Percentiles rank a stretch among this genome's conserved stretches.
Evolutionary conservation across 179 eudicot species (phyloP).

Genomic region (Pouteria campechiana): DNA sequence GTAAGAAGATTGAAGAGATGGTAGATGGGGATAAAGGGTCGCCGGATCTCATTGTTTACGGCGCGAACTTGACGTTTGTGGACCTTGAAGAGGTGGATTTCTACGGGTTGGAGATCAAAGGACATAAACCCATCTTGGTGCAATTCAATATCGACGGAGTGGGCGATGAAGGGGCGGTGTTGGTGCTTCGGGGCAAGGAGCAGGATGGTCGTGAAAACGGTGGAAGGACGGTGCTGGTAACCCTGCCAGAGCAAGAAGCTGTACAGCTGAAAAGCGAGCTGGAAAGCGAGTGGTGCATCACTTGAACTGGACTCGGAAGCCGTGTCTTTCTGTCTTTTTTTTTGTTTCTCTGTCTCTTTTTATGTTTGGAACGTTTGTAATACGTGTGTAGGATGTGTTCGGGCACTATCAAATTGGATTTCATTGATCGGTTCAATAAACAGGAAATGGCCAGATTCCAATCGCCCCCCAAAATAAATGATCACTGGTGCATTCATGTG

Average conservation of each 20-base stretch:
- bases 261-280: slow-evolving; percentile 21
- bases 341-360: not conserved
- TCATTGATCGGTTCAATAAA: too few relatives aligned
- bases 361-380: too few relatives aligned
- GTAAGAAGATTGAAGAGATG: slow-evolving; percentile 9
- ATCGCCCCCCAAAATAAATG: too few relatives aligned
- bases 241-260: slow-evolving; percentile 24
- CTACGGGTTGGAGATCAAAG: slow-evolving; percentile 22
- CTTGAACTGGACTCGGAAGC: not conserved
- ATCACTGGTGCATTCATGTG: too few relatives aligned
- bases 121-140: slow-evolving; percentile 22
- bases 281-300: slow-evolving; percentile 14
- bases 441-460: too few relatives aligned
- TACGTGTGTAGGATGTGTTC: too few relatives aligned
- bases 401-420: too few relatives aligned
- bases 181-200: slow-evolving; percentile 22
- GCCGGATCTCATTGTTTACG: slow-evolving; percentile 31
- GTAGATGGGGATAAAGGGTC: slow-evolving; percentile 9
- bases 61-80: slow-evolving; percentile 40
- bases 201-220: not conserved
- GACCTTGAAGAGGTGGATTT: slow-evolving; percentile 23
- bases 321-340: not conserved
- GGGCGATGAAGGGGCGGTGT: slow-evolving; percentile 34
- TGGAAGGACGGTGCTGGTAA: slow-evolving; percentile 21
- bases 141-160: slow-evolving; percentile 22